Evolutionary conservation across 73 alveolate species (phyloP).

Genomic region (Tetrahymena elliotti): DNA sequence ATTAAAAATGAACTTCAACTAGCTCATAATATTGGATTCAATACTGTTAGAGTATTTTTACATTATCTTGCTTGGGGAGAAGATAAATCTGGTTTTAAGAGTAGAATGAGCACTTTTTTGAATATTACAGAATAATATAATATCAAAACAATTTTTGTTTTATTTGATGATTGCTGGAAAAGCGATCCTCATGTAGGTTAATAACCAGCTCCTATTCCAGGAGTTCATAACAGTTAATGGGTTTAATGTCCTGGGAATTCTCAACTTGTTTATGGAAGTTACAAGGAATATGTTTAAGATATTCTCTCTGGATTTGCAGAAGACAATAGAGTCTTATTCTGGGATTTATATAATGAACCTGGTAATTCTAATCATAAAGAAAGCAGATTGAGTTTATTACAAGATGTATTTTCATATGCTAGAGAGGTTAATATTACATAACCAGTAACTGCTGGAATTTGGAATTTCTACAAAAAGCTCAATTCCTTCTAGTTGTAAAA

Average conservation of each 20-base stretch:
- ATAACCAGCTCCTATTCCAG: slow-evolving; percentile 31
- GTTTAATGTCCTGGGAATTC: slow-evolving; percentile 33
- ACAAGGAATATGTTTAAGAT: slow-evolving; percentile 4
- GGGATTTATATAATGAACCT: slow-evolving; percentile 45
- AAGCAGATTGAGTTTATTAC: not conserved
- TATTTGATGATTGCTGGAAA: slow-evolving; percentile 48
- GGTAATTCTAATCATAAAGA: slow-evolving; percentile 11
- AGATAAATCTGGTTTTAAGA: slow-evolving; percentile 5
- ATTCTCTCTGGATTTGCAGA: slow-evolving; percentile 7
- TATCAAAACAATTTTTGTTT: slow-evolving; percentile 19
- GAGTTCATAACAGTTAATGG: slow-evolving; percentile 42
- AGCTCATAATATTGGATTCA: slow-evolving; percentile 21
- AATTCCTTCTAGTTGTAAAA: not conserved
- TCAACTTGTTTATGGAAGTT: not conserved
- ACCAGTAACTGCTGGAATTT: slow-evolving; percentile 22
- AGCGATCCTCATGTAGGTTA: slow-evolving; percentile 20
- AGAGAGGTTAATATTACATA: slow-evolving; percentile 20
- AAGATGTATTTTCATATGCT: slow-evolving; percentile 8
- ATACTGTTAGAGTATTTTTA: slow-evolving; percentile 28
- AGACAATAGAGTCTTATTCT: slow-evolving; percentile 7
- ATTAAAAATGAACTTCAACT: slow-evolving; percentile 14
- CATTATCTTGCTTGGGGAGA: slow-evolving; percentile 32
- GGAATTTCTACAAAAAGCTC: slow-evolving; percentile 12
- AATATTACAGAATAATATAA: slow-evolving; percentile 10
- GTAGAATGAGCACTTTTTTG: slow-evolving; percentile 12